Conservation (phyloP, 106 monocot species). For the Dioscorea dumetorum region DNA sequence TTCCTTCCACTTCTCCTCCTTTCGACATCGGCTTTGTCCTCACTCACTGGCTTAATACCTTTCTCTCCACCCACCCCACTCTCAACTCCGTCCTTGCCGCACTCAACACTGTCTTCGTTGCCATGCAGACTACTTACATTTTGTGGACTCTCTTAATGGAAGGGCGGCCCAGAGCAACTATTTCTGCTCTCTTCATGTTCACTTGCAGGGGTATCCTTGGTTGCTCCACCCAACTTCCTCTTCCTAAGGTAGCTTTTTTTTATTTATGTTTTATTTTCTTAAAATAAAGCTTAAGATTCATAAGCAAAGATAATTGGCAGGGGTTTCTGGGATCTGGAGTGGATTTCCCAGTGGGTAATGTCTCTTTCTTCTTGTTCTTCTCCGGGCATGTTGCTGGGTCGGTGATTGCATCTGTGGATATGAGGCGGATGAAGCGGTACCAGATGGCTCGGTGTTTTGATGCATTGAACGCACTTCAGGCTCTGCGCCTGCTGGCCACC, state of each 20-base stretch:
- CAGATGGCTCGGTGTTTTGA: constrained; percentile 56
- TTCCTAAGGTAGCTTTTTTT: constrained; percentile 50
- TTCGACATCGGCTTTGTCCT: constrained; percentile 70
- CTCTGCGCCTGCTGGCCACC: constrained; percentile 61
- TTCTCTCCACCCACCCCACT: constrained; percentile 33
- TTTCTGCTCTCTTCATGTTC: constrained; percentile 87
- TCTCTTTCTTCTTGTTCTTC: constrained; percentile 98
- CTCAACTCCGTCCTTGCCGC: constrained; percentile 79
- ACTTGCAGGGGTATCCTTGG: constrained; percentile 82
- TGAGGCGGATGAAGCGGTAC: constrained; percentile 51
- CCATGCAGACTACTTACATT: constrained; percentile 76
- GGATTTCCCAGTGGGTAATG: constrained; percentile 95
- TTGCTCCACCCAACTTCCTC: constrained; percentile 86
- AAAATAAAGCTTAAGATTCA: not conserved
- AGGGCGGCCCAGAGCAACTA: constrained; percentile 52
- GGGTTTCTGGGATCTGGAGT: constrained; percentile 76
- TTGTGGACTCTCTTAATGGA: constrained; percentile 59
- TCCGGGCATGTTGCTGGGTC: constrained; percentile 89
- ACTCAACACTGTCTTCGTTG: constrained; percentile 86
- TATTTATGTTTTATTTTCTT: not conserved
- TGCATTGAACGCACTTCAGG: constrained; percentile 60
- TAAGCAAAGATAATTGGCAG: constrained; percentile 5
- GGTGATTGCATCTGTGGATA: constrained; percentile 82
- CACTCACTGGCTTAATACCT: constrained; percentile 33
- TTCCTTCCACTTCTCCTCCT: constrained; percentile 52